These are phyloP conservation scores for Sugiyamaella chiloensis DNA, from an alignment of 805 yeast genomes.

Conservation along the genomic window DNA sequence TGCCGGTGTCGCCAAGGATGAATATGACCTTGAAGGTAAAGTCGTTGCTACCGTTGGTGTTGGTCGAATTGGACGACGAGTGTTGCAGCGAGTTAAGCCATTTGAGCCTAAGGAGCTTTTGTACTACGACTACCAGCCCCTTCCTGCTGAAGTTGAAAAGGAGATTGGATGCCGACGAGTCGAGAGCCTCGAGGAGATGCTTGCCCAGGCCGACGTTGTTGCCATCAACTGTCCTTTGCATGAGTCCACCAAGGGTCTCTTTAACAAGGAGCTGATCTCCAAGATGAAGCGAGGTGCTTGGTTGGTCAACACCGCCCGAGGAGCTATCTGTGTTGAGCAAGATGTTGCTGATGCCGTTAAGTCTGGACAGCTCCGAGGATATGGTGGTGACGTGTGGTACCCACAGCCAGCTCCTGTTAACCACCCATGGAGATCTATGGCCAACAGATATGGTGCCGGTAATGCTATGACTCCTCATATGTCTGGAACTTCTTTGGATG, in stretches of 20 bases:
- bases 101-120: constrained; percentile 72
- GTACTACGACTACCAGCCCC: constrained; percentile 71
- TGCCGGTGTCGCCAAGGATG: constrained; percentile 69
- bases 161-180: constrained; percentile 60
- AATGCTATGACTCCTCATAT: constrained; percentile 85
- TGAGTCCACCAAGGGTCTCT: constrained; percentile 61
- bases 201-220: constrained; percentile 64
- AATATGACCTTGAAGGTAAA: constrained; percentile 72
- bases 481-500: constrained; percentile 77
- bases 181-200: constrained; percentile 59
- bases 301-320: constrained; percentile 77
- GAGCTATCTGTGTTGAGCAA: constrained; percentile 70
- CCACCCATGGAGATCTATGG: constrained; percentile 75
- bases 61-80: constrained; percentile 77
- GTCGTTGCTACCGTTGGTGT: constrained; percentile 78
- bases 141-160: constrained; percentile 56
- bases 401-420: constrained; percentile 78
- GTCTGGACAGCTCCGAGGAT: constrained; percentile 68
- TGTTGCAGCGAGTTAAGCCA: constrained; percentile 65
- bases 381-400: constrained; percentile 84
- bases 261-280: constrained; percentile 57
- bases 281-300: constrained; percentile 72
- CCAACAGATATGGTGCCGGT: constrained; percentile 65
- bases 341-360: constrained; percentile 73
- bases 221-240: constrained; percentile 78